These are phyloP conservation scores for Solanum hybrid DNA, from an alignment of 305 asterid genomes.

Conservation along the genomic window DNA sequence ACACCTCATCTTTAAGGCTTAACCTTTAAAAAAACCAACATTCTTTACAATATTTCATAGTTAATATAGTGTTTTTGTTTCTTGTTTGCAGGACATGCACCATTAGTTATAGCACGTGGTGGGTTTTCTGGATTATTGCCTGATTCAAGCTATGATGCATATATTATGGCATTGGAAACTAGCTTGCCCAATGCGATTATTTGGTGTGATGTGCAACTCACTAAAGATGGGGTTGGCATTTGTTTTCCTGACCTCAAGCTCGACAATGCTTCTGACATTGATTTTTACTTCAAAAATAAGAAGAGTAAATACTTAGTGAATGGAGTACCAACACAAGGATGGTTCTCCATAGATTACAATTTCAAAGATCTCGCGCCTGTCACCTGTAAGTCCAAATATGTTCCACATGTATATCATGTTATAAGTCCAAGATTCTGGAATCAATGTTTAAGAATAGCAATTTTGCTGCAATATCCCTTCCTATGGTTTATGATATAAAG, in stretches of 20 bases:
- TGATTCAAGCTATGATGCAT: conserved; percentile 44
- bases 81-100: conserved; percentile 37
- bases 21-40: neutral
- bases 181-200: conserved; percentile 16
- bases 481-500: neutral
- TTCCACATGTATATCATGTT: neutral
- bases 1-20: neutral
- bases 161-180: conserved; percentile 9
- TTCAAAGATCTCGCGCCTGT: conserved; percentile 31
- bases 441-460: neutral
- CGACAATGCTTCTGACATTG: conserved; percentile 33
- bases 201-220: conserved; percentile 64
- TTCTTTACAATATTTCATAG: neutral
- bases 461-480: neutral
- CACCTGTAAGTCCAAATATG: conserved; percentile 37
- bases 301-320: conserved; percentile 29
- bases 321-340: conserved; percentile 34
- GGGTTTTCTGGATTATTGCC: conserved; percentile 67
- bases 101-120: conserved; percentile 53
- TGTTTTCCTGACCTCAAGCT: conserved; percentile 49
- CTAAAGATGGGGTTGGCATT: conserved; percentile 46
- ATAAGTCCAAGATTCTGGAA: neutral
- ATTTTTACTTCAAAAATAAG: neutral
- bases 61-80: neutral
- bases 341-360: conserved; percentile 46